Evolutionary conservation across 768 basidiomycete genomes (phyloP), one percentile per base, ranked within the genome.

Genomic region (Roridomyces roridus): DNA sequence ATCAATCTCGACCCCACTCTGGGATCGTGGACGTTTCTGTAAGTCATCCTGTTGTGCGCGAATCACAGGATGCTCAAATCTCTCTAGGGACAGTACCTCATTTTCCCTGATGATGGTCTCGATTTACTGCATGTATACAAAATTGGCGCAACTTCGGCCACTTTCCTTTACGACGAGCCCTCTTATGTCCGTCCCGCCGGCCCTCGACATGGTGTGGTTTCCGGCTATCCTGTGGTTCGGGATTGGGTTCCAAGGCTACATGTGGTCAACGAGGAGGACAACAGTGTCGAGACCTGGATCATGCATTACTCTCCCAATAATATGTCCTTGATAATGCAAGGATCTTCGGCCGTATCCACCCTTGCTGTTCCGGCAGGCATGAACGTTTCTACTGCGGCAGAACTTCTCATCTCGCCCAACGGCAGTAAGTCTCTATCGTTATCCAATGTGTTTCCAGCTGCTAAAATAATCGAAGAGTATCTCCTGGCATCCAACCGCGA

Each of bases 181-280:
- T 58, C 56, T 7, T 50, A 43, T 20, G 23, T 35, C 1, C 49
- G 56, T 11, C 56, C 56, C 24, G 51, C 56, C 23, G 56, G 56
- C 11, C 56, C 56, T 17, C 56, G 56, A 1, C 56, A 58, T 15
- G 56, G 44, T 20, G 50, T 42, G 24, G 11, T 58, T 4, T 58
- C 56, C 1, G 56, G 56, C 25, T 58, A 34, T 28, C 56, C 56
- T 11, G 45, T 52, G 5, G 29, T 58, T 23, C 6, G 43, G 1
- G 24, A 41, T 31, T 58, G 56, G 56, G 15, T 58, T 15, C 56
- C 56, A 5, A 35, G 56, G 24, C 14, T 58, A 45, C 56, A 58
- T 21, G 56, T 58, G 7, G 44, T 58, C 6, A 58, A 58, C 11
- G 56, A 58, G 18, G 56, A 58, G 40, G 56, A 58, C 50, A 58